Base-by-base conservation (phyloP, 1,284 basidiomycete species). In the Pseudozyma thailandica region DNA sequence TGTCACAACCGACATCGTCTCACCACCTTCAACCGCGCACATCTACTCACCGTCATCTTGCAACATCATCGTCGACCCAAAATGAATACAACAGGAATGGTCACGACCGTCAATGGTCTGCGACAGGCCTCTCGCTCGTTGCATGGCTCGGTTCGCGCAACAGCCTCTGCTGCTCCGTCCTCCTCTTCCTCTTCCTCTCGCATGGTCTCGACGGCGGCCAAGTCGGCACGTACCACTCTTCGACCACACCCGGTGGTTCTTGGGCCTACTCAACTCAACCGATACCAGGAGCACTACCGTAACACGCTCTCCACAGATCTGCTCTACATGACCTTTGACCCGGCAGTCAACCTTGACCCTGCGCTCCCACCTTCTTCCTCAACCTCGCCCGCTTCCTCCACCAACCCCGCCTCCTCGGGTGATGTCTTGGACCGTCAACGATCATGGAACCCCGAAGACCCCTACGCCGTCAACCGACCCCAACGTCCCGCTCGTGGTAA, bases 311-410 rank as follows among this genome's bases (percentile, higher is more conserved):
- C 89, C 21, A 90, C 93, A 77, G 89, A 97, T 85, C 86, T 96
- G 74, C 89, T 98, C 86, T 98, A 98, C 87, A 91, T 98, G 88
- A 92, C 91, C 48, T 97, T 96, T 86, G 87, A 89, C 60, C 69
- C 72, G 1, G 33, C 55, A 6, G 47, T 61, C 60, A 54, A 63
- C 41, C 41, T 72, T 42, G 51, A 65, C 26, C 8, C 49, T 21
- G 23, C 52, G 2, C 15, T 41, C 13, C 47, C 45, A 6, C 26
- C 60, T 13, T 60, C 55, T 37, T 43, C 53, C 30, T 31, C 50
- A 30, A 26, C 55, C 23, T 64, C 59, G 7, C 47, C 63, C 21
- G 16, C 41, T n/a, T 26, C 48, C 15, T 15, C 50, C 3, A 46
- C 48, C 8, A 43, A 47, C 35, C 47, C 52, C 6, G 43, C 50